A percentile compares a stretch with the other conserved stretches of the same genome.
phyloP scores from a whole-genome alignment of 164 flowering plant species.

The Annona squamosa region DNA sequence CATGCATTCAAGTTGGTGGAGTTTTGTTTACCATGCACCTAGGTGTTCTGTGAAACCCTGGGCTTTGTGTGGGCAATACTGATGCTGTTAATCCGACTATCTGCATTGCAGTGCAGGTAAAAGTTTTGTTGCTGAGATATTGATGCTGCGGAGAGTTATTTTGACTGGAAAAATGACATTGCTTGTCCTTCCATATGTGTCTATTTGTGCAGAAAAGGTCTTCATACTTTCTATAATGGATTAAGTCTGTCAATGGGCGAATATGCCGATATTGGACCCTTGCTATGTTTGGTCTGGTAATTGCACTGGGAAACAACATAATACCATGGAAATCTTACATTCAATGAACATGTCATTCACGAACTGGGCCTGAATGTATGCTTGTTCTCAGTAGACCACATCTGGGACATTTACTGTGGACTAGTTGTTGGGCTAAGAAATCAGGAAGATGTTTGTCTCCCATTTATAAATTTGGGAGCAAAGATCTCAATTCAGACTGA shows the following conservation, averaged over 20 bases:
- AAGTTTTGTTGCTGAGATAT: slow-evolving; percentile 96
- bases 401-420: not conserved
- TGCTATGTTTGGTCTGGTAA: not conserved
- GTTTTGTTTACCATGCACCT: not conserved
- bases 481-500: not conserved
- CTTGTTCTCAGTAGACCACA: not conserved
- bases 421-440: not conserved
- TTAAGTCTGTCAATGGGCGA: not conserved
- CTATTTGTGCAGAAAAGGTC: slow-evolving; percentile 96
- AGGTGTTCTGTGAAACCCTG: not conserved
- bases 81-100: not conserved
- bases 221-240: not conserved
- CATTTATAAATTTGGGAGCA: not conserved
- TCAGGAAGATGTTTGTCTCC: not conserved
- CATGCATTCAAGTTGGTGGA: not conserved
- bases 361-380: not conserved
- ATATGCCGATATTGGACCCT: not conserved
- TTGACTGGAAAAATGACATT: slow-evolving; percentile 78
- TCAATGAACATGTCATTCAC: not conserved
- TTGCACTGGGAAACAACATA: not conserved
- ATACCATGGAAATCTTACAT: not conserved
- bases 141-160: slow-evolving; percentile 80
- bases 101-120: slow-evolving; percentile 80
- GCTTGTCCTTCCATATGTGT: slow-evolving; percentile 98
- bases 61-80: not conserved